Evolutionary conservation across 129 eudicot genomes (phyloP).

Genomic region (Silybum marianum): DNA sequence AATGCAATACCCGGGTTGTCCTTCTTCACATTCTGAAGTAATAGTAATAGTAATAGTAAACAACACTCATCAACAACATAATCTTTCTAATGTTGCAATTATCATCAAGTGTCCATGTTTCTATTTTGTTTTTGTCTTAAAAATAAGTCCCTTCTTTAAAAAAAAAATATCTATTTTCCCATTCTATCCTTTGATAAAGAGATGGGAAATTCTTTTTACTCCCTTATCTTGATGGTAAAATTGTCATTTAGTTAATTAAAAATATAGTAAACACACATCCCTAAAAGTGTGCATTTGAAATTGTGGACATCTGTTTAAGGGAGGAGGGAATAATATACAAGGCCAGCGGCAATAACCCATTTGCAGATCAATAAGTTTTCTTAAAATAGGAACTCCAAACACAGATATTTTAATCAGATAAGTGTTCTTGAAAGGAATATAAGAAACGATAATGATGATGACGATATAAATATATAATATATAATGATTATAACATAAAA

Average conservation of each 20-base stretch:
- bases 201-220: neutral
- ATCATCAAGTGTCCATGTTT: neutral
- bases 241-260: neutral
- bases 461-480: neutral
- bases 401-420: neutral
- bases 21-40: constrained; percentile 68
- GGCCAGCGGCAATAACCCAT: neutral
- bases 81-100: neutral
- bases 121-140: too few relatives aligned
- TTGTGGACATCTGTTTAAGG: neutral
- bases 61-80: neutral
- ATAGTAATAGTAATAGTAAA: neutral
- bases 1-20: constrained; percentile 62
- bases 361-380: too few relatives aligned
- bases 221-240: neutral
- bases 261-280: neutral
- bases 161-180: neutral
- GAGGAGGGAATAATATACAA: neutral
- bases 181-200: neutral
- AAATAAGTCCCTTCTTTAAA: too few relatives aligned
- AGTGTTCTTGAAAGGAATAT: neutral
- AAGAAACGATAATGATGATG: neutral
- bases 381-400: neutral
- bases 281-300: neutral
- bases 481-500: neutral